These are phyloP conservation scores for Monosporozyma aerobia DNA, from an alignment of 805 yeast genomes.

Conservation along the genomic window DNA sequence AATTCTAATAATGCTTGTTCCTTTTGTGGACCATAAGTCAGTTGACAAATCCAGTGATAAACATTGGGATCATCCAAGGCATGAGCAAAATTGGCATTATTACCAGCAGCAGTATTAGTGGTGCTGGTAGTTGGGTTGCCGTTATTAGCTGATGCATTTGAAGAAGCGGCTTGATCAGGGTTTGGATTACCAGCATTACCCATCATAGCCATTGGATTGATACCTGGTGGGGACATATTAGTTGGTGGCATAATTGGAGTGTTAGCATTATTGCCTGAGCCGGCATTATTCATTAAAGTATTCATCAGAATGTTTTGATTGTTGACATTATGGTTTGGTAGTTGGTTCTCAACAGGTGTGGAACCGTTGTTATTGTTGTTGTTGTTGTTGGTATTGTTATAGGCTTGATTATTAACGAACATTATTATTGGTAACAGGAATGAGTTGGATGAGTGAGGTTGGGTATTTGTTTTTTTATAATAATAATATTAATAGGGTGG, in stretches of 20 bases:
- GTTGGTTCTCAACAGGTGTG: background rate
- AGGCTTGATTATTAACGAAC: background rate
- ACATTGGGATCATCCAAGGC: conserved; percentile 72
- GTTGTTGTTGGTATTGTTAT: background rate
- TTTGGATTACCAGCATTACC: background rate
- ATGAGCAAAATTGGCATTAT: conserved; percentile 17
- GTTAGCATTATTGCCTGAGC: background rate
- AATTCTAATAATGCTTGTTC: conserved; percentile 88
- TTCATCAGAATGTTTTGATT: background rate
- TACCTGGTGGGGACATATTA: background rate
- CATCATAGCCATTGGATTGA: background rate
- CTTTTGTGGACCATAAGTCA: conserved; percentile 81
- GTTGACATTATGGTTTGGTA: background rate
- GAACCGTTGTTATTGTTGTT: background rate
- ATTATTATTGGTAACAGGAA: background rate
- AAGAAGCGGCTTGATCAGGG: background rate
- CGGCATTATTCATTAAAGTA: background rate
- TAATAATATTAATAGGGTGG: background rate
- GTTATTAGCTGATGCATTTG: conserved; percentile 2
- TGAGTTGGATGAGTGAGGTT: background rate
- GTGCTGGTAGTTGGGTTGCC: conserved; percentile 7
- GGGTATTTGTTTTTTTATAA: background rate
- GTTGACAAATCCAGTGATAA: conserved; percentile 80
- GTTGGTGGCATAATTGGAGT: background rate
- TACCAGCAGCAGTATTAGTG: conserved; percentile 3